Evolutionary conservation across 2,329 filamentous ascomycete genomes (phyloP), one percentile per base, ranked within the genome.

Genomic region (Nemania sp.): DNA sequence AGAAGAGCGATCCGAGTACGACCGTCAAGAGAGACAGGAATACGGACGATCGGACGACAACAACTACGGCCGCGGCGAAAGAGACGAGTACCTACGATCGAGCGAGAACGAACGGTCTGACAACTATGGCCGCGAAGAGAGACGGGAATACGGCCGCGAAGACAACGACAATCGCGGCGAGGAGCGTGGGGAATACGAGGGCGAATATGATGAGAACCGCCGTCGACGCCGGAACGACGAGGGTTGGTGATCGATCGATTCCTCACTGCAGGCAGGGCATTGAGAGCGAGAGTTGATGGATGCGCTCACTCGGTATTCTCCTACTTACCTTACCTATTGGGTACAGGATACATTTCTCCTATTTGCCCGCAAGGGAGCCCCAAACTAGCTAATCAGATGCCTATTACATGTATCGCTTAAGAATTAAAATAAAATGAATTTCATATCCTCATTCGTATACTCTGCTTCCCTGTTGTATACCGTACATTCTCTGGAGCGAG

Each of bases 151-250:
- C 34, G 35, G 35, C 15, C 35, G 35, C 15, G 35, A 43, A 43
- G 13, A n/a, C n/a, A n/a, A 60, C 12, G 11, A 34, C 39, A 32
- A 17, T n/a, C 48, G 49, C n/a, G 52, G 62, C 2, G 65, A 67
- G n/a, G 58, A 57, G 13, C 66, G 65, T 35, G 64, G 67, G 17
- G 64, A 66, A 17, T 65, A 60, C 7, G 62, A 57, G 25, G 68
- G 69, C 18, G 67, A 69, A 20, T 63, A 64, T 32, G 12, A 70
- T n/a, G 65, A 69, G 13, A 67, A 71, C 10, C 60, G 57, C 11
- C 42, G 61, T 46, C 64, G 63, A 40, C 65, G 65, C 21, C 64
- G 65, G 12, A 65, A 67, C 54, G 66, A 69, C 39, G 56, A 55
- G 21, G 62, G 68, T 54, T 68, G 67, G 65, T 62, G 65, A 32